phyloP scores from a whole-genome alignment of 257 asterid genomes.

The Orobanche coerulescens region DNA sequence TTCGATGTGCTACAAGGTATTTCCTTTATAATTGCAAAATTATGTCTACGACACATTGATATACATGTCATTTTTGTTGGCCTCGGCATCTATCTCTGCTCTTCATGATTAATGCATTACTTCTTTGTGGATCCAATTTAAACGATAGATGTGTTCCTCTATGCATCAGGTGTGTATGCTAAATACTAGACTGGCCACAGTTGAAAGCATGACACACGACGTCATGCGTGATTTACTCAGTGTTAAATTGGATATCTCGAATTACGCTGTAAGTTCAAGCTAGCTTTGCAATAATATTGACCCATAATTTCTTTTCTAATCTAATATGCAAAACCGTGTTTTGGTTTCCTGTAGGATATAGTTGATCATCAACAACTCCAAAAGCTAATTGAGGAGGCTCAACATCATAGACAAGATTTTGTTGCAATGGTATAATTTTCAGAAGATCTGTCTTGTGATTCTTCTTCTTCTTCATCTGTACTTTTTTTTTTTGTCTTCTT shows the following conservation, averaged over 20 bases:
- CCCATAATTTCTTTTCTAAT: conserved; percentile 5
- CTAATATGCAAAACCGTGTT: not conserved
- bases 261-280: conserved; percentile 60
- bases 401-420: conserved; percentile 47
- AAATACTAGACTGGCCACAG: conserved; percentile 67
- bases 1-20: not conserved
- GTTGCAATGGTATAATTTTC: conserved; percentile 42
- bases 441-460: conserved; percentile 11
- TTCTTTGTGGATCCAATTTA: conserved; percentile 10
- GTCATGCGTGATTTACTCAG: conserved; percentile 91
- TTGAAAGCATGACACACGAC: conserved; percentile 95
- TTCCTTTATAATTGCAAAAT: not conserved
- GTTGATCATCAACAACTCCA: conserved; percentile 70
- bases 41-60: not conserved
- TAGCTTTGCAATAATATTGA: not conserved
- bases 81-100: conserved; percentile 1
- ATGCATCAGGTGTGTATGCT: conserved; percentile 60
- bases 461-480: too few species aligned
- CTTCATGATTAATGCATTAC: not conserved
- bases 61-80: not conserved
- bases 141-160: not conserved
- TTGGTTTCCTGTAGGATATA: conserved; percentile 40
- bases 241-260: conserved; percentile 77
- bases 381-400: conserved; percentile 68
- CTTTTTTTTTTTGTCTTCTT: not conserved